Evolutionary conservation across 1,139 yeast genomes (phyloP), one percentile per base, ranked within the genome.

Genomic region (Pichia sp.): DNA sequence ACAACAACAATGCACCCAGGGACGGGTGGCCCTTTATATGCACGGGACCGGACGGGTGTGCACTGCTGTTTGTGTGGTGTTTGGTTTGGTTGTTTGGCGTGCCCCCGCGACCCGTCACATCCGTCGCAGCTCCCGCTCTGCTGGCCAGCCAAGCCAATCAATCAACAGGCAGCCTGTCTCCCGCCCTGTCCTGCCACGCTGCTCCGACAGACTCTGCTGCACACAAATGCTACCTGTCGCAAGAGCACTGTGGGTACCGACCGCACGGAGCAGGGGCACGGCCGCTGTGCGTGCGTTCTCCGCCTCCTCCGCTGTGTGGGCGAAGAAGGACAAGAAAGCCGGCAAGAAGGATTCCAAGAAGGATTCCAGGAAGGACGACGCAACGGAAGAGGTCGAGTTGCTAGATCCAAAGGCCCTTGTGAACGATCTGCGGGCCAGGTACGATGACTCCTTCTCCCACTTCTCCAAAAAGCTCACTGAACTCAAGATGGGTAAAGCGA

Each of bases 401-500:
- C 23, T 44, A 9, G 68, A 68, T 46, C 57, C 63, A 25, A 50
- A 53, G 28, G 34, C 54, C 36, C 51, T 62, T 53, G 52, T 72
- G 39, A 55, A 63, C 36, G 65, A 66, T 36, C 67, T 76, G 8
- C 74, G 71, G 31, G 42, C 55, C 4, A 67, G 69, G 41, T 79
- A 77, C 52, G 68, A 73, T 25, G 58, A 60, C 3, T 64, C 80
- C 0, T 47, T 83, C 9, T 76, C 71, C 2, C 60, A 62, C 38
- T 84, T 79, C 56, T 63, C 69, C 42, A 77, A 77, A 49, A 69
- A 67, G 39, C 67, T 81, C 24, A 72, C 71, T 37, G 86, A 79
- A 46, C 64, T 77, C 39, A 83, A 79, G 53, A 66, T 79, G 53
- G 94, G 93, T 3, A 74, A 72, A 43, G 68, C 84, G 4, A 79